Base-by-base conservation (phyloP, 257 asterid genomes). In the Fraxinus quadrangulata region DNA sequence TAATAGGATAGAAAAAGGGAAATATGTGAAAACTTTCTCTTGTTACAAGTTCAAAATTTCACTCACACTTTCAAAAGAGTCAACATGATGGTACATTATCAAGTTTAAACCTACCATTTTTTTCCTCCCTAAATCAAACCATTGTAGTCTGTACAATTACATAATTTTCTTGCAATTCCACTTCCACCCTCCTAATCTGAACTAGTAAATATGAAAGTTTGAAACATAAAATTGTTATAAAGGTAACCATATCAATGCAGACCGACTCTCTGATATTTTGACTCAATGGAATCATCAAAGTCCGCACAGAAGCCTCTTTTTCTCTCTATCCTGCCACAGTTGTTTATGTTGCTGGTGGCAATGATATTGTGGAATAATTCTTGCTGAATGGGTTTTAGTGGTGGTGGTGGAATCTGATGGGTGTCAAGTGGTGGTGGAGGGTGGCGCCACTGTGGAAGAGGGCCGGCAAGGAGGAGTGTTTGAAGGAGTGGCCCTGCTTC, bases 361-460 rank as follows among this genome's bases (percentile, higher is more conserved):
- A 6, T 54, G 23, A 54, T 17, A 19, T 26, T 11, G 34, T 26
- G 33, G 26, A 26, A 63, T 26, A 31, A 63, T 63, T 63, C 36
- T 26, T 63, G 69, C 5, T 63, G 69, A 24, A 63, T 24, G 36
- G 33, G 69, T 23, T 63, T 63, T 63, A 63, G 69, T 63, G 69
- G 69, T 23, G 69, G 78, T 17, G 78, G 42, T 17, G 78, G 78
- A 40, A 75, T 75, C 63, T 66, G 79, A 33, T 28, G 14, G 66
- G 79, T 17, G 42, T 76, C 79, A n/a, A 76, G 67, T 6, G 67
- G 75, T 16, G 80, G 75, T 14, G 75, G 80, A 26, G 80, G 80
- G 69, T 67, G 74, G 70, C 59, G 80, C 74, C 80, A 77, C 69
- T 36, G 68, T 0, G 74, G 75, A n/a, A 77, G 75, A 77, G 80